These are phyloP conservation scores for Fusarium denticulatum DNA, from an alignment of 2,329 filamentous ascomycete species.

Conservation along the genomic window DNA sequence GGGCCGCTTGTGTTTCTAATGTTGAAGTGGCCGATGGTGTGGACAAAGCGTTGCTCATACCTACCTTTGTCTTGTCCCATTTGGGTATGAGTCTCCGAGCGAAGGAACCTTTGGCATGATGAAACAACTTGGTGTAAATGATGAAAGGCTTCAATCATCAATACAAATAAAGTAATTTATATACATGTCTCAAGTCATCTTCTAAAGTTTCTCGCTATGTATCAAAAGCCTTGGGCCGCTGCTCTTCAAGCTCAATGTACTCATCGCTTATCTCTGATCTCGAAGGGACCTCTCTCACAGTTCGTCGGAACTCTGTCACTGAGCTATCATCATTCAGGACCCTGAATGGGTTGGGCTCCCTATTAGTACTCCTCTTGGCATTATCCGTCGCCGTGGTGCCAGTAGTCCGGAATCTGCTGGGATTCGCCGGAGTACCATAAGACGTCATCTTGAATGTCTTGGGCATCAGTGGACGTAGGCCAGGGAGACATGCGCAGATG, in stretches of 20 bases:
- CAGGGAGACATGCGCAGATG: conserved; percentile 5
- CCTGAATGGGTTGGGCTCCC: conserved; percentile 2
- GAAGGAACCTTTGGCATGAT: too few relatives aligned
- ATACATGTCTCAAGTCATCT: background rate
- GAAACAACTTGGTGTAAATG: accelerated
- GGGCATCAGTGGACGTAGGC: conserved; percentile 1
- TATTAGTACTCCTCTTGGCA: background rate
- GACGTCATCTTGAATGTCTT: conserved; percentile 16
- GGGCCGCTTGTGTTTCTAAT: background rate
- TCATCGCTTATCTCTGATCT: conserved; percentile 9
- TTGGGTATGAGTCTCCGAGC: background rate
- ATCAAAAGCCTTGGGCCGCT: conserved; percentile 3
- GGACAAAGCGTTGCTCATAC: accelerated
- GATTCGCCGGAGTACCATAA: background rate
- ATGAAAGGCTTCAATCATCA: accelerated
- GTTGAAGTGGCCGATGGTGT: too few relatives aligned
- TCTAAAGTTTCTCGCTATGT: background rate
- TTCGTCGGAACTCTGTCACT: conserved; percentile 3
- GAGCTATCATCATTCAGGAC: conserved; percentile 8
- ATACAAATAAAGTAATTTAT: background rate
- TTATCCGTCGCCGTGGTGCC: background rate
- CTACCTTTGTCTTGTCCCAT: too few relatives aligned
- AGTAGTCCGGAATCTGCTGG: conserved; percentile 8
- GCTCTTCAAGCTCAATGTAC: conserved; percentile 8
- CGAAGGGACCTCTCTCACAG: background rate